Percentiles rank a stretch among this genome's conserved stretches.
Conservation (phyloP, 148 eudicot species). For the Beta vulgaris region DNA sequence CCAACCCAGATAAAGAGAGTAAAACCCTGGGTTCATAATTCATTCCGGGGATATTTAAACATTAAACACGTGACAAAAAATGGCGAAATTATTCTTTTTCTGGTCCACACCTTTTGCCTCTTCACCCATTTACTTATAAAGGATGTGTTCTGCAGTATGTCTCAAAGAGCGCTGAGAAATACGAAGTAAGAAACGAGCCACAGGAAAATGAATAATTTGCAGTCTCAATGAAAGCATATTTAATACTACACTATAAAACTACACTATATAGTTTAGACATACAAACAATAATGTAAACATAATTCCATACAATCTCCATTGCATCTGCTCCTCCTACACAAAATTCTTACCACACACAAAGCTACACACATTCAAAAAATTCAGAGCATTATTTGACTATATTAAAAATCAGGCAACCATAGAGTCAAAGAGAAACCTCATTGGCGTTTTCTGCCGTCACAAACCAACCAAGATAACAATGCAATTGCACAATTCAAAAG, state of each 20-base stretch:
- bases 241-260: too few relatives aligned
- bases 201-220: background rate
- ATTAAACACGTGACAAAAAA: too few relatives aligned
- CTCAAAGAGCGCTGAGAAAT: background rate
- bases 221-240: background rate
- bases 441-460: background rate
- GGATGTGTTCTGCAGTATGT: too few relatives aligned
- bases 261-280: too few relatives aligned
- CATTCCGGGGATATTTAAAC: too few relatives aligned
- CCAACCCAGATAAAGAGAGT: too few relatives aligned
- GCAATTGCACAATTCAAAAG: background rate
- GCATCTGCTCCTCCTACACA: background rate
- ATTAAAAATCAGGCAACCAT: background rate
- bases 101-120: too few relatives aligned
- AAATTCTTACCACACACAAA: background rate
- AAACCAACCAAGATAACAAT: background rate
- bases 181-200: background rate
- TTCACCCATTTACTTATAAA: too few relatives aligned
- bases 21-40: background rate
- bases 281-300: background rate
- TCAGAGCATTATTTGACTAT: background rate
- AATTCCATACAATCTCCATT: background rate
- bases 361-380: background rate
- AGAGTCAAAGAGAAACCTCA: background rate
- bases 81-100: background rate